These are phyloP conservation scores for Picea engelmannii DNA, from an alignment of 83 land plant genomes.

Conservation along the genomic window DNA sequence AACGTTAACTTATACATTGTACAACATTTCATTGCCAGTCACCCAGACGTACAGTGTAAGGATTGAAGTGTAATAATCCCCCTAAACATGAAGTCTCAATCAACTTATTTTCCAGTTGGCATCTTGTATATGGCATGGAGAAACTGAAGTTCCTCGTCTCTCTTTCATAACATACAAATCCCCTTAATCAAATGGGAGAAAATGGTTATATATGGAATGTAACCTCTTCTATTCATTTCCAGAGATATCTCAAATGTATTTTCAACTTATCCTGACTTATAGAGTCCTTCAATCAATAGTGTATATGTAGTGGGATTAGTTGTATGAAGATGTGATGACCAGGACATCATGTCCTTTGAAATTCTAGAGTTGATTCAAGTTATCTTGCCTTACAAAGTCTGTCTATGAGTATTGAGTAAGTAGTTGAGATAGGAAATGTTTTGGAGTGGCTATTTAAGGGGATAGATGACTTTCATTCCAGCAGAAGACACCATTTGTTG, in stretches of 20 bases:
- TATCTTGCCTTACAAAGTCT: slow-evolving; percentile 56
- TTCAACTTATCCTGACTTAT: slow-evolving; percentile 37
- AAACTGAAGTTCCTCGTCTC: slow-evolving; percentile 64
- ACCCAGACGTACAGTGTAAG: too few species aligned
- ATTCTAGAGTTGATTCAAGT: slow-evolving; percentile 47
- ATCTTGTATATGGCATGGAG: slow-evolving; percentile 45
- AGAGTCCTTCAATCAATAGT: slow-evolving; percentile 54
- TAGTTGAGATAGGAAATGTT: slow-evolving; percentile 36
- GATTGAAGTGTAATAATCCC: too few species aligned
- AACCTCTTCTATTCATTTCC: slow-evolving; percentile 40
- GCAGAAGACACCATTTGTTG: too few species aligned
- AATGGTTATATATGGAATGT: slow-evolving; percentile 31
- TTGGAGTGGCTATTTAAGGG: not conserved
- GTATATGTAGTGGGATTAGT: slow-evolving; percentile 12
- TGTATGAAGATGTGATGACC: slow-evolving; percentile 11
- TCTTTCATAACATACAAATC: slow-evolving; percentile 34
- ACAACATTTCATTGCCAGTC: too few species aligned
- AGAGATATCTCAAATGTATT: slow-evolving; percentile 57
- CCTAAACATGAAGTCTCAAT: too few species aligned
- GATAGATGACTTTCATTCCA: too few species aligned
- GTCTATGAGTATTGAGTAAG: slow-evolving; percentile 50
- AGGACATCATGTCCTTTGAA: slow-evolving; percentile 45
- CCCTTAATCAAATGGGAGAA: slow-evolving; percentile 53
- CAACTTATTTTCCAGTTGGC: not conserved
- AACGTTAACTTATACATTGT: too few species aligned